These are phyloP conservation scores for Cladorrhinum sp. DNA, from an alignment of 2,329 filamentous ascomycete genomes.

Conservation along the genomic window DNA sequence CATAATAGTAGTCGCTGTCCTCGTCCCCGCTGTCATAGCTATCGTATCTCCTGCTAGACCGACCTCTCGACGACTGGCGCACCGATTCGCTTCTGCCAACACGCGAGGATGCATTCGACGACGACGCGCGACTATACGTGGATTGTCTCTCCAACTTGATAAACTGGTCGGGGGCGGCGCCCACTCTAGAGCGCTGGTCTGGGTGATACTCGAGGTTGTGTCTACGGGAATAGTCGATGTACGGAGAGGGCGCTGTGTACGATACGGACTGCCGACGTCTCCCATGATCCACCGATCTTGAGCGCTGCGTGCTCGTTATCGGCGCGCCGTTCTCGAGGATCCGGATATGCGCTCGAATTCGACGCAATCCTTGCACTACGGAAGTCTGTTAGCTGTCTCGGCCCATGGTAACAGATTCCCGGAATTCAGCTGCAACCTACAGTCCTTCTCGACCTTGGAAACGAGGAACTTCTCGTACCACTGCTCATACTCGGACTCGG, in stretches of 20 bases:
- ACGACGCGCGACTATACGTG: conserved; percentile 14
- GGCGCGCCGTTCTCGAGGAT: conserved; percentile 21
- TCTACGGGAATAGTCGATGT: conserved; percentile 7
- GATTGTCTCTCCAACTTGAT: conserved; percentile 10
- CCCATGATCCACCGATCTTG: conserved; percentile 11
- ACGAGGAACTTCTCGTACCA: conserved; percentile 31
- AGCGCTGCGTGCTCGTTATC: conserved; percentile 11
- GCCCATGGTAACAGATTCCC: not conserved
- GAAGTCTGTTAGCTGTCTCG: not conserved
- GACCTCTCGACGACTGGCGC: conserved; percentile 12
- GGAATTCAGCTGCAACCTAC: conserved; percentile 27
- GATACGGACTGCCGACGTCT: conserved; percentile 16
- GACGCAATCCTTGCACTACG: conserved; percentile 17
- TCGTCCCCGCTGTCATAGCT: conserved; percentile 17
- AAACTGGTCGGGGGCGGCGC: conserved; percentile 19
- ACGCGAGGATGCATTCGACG: conserved; percentile 12
- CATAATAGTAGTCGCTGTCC: conserved; percentile 17
- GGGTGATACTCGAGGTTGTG: conserved; percentile 19
- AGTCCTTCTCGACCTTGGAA: conserved; percentile 29
- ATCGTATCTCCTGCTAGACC: conserved; percentile 11
- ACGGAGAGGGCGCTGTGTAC: not conserved
- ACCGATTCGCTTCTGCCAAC: conserved; percentile 14
- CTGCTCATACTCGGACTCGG: conserved; percentile 24
- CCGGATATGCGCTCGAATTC: conserved; percentile 20
- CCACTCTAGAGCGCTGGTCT: conserved; percentile 6